A percentile compares a stretch with the other conserved stretches of the same genome.
Conservation (phyloP, 2,329 filamentous ascomycete genomes). For the Stagonosporopsis vannaccii region DNA sequence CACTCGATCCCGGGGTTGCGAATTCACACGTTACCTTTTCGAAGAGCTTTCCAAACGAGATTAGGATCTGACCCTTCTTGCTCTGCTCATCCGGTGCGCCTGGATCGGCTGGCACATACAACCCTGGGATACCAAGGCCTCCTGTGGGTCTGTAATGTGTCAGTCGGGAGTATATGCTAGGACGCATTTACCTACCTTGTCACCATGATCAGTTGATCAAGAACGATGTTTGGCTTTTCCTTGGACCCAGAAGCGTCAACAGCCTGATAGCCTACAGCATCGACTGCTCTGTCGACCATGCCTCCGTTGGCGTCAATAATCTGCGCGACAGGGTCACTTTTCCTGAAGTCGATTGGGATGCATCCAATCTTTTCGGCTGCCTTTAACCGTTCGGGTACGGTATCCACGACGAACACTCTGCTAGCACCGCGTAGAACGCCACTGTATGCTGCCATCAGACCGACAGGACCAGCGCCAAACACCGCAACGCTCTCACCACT, state of each 20-base stretch:
- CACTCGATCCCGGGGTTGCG: background rate
- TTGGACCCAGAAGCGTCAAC: slow-evolving; percentile 61
- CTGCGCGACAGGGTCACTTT: slow-evolving; percentile 65
- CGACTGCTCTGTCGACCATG: slow-evolving; percentile 70
- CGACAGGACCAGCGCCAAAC: slow-evolving; percentile 69
- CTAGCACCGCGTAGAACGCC: slow-evolving; percentile 67
- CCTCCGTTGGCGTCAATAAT: slow-evolving; percentile 66
- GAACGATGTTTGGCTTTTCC: slow-evolving; percentile 68
- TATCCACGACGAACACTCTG: slow-evolving; percentile 69
- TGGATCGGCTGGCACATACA: slow-evolving; percentile 64
- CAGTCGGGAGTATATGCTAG: background rate
- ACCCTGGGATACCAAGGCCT: slow-evolving; percentile 67
- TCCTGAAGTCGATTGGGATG: slow-evolving; percentile 67
- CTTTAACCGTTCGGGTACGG: slow-evolving; percentile 65
- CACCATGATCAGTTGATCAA: slow-evolving; percentile 69
- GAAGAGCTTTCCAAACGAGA: slow-evolving; percentile 73
- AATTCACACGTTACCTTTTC: slow-evolving; percentile 61
- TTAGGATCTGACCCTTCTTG: slow-evolving; percentile 68
- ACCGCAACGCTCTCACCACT: slow-evolving; percentile 69
- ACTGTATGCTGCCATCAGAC: slow-evolving; percentile 71
- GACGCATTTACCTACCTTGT: slow-evolving; percentile 46
- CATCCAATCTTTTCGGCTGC: slow-evolving; percentile 69
- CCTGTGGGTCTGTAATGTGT: slow-evolving; percentile 59
- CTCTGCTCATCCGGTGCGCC: slow-evolving; percentile 68
- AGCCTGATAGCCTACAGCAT: slow-evolving; percentile 72